These are phyloP conservation scores for Barbarea vulgaris DNA, from an alignment of 345 rosid genomes.

Conservation along the genomic window DNA sequence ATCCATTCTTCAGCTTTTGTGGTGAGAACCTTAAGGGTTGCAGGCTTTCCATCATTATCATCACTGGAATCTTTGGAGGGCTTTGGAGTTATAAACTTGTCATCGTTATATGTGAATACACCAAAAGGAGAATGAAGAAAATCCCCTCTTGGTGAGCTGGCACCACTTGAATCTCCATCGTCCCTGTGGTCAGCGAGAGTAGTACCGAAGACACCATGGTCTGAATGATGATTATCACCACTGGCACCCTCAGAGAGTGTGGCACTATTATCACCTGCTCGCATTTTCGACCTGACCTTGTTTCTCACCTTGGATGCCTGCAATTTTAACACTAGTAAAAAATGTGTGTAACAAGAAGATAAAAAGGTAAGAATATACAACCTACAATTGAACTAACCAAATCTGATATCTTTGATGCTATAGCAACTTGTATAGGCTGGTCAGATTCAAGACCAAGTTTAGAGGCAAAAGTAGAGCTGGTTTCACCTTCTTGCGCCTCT, in stretches of 20 bases:
- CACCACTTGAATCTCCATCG: conserved; percentile 69
- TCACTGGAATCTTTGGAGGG: conserved; percentile 54
- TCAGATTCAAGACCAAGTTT: conserved; percentile 81
- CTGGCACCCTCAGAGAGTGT: conserved; percentile 62
- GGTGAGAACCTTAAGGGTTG: conserved; percentile 61
- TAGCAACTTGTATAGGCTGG: conserved; percentile 78
- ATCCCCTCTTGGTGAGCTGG: conserved; percentile 73
- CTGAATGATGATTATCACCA: too few relatives aligned
- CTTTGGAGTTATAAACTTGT: conserved; percentile 48
- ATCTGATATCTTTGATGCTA: conserved; percentile 79
- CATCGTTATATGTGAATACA: conserved; percentile 52
- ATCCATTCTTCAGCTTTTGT: conserved; percentile 81
- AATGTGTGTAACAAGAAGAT: conserved; percentile 22
- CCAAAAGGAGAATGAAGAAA: conserved; percentile 53
- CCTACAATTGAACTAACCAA: conserved; percentile 57
- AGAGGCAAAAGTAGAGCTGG: conserved; percentile 50
- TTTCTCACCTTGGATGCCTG: conserved; percentile 79
- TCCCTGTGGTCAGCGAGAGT: conserved; percentile 59
- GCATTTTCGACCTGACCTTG: conserved; percentile 69
- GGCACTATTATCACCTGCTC: conserved; percentile 49
- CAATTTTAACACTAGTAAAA: conserved; percentile 36
- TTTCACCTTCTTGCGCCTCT: conserved; percentile 46
- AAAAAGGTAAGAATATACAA: conserved; percentile 24
- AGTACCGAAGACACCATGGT: conserved; percentile 51
- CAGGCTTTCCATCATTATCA: conserved; percentile 63